Percentiles rank a stretch among this genome's conserved stretches.
Conservation (phyloP, 345 rosid species). For the Pelargonium nanum region DNA sequence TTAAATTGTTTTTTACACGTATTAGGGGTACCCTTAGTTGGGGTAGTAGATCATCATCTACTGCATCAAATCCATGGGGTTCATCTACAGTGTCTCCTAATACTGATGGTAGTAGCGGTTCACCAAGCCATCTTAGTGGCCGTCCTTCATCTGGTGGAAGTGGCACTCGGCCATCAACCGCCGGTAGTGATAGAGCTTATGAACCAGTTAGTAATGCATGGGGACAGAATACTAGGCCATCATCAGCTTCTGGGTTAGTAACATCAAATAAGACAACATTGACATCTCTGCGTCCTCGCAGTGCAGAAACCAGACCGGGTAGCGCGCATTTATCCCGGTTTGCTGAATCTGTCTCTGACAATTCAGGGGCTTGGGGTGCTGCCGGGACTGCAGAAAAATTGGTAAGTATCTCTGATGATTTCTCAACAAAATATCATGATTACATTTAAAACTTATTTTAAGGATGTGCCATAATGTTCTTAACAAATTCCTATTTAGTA, state of each 20-base stretch:
- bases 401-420: slow-evolving; percentile 32
- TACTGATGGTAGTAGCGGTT: slow-evolving; percentile 59
- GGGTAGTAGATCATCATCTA: slow-evolving; percentile 80
- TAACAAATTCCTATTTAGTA: not conserved
- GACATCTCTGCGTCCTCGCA: slow-evolving; percentile 70
- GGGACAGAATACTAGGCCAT: slow-evolving; percentile 84
- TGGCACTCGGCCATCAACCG: slow-evolving; percentile 90
- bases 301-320: slow-evolving; percentile 98
- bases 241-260: slow-evolving; percentile 84
- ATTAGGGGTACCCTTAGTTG: slow-evolving; percentile 83
- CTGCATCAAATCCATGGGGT: slow-evolving; percentile 85
- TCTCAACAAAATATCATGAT: not conserved
- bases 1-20: slow-evolving; percentile 8
- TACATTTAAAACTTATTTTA: not conserved
- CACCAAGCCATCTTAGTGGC: slow-evolving; percentile 70
- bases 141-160: slow-evolving; percentile 95
- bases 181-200: slow-evolving; percentile 68
- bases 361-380: slow-evolving; percentile 25
- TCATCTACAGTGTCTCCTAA: slow-evolving; percentile 59
- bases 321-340: slow-evolving; percentile 96
- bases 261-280: slow-evolving; percentile 60
- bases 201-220: slow-evolving; percentile 53
- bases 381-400: slow-evolving; percentile 42
- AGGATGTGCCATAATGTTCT: too few species aligned
- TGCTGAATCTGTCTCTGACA: slow-evolving; percentile 70